phyloP scores from a whole-genome alignment of 345 rosid species.

The Eucalyptus caleyi region DNA sequence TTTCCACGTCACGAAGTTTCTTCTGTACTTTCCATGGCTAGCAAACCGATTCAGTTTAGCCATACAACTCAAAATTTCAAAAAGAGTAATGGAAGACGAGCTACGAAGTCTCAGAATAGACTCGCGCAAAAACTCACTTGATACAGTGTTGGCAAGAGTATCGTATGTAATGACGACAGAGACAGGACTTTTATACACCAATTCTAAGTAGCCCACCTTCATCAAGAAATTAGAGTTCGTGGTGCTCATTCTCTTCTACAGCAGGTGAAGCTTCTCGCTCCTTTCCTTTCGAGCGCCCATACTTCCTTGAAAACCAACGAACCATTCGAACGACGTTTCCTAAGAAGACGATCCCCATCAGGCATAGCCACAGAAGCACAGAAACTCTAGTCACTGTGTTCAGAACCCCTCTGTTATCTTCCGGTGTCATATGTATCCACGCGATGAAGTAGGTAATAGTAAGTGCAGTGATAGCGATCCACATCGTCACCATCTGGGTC shows the following conservation, averaged over 20 bases:
- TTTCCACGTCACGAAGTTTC: rapidly evolving
- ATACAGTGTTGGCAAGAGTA: neutral
- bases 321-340: neutral
- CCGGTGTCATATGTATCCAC: neutral
- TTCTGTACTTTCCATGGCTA: neutral
- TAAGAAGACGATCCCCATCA: neutral
- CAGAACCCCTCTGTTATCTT: neutral
- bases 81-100: neutral
- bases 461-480: constrained; percentile 8
- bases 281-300: neutral
- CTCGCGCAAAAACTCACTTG: neutral
- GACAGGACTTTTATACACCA: neutral
- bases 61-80: neutral
- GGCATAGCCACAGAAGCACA: neutral
- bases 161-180: neutral
- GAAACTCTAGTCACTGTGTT: neutral
- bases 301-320: neutral
- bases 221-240: neutral
- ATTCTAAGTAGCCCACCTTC: neutral
- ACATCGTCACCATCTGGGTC: constrained; percentile 13
- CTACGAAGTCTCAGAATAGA: neutral
- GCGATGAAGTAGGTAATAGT: neutral
- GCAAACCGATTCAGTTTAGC: neutral
- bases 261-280: neutral
- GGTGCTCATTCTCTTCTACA: neutral